Evolutionary conservation across 306 rosid species (phyloP), one percentile per base, ranked within the genome.

Genomic region (Canavalia ensiformis): DNA sequence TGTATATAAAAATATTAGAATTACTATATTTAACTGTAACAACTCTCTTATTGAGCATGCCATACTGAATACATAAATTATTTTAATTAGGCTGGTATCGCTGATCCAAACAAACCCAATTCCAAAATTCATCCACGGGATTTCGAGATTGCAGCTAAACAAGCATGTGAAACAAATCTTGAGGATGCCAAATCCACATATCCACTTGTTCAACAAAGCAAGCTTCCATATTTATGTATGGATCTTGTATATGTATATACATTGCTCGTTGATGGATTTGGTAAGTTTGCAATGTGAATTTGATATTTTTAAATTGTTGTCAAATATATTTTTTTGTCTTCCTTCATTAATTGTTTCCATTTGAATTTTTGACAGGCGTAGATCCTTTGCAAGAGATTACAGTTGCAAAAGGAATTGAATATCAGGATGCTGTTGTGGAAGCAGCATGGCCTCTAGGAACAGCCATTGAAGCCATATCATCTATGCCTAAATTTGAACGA

Each of bases 371-470:
- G 74, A 29, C 85, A 93, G 96, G 94, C 68, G 65, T 94, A 35
- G 84, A 91, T 79, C 97, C 92, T 1, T 82, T 74, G 89, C 89
- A 90, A 74, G 85, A 89, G 80, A 86, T 94, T 41, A 91, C 94
- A 13, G 75, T 88, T 88, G 91, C 89, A 81, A 68, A 75, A 55
- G 5, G 88, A 83, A 88, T 93, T 50, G 49, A 82, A 49, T 93
- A 93, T 52, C 56, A 76, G 3, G 88, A 85, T 18, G 78, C 89
- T 77, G 30, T 74, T 56, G 92, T 93, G 50, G 94, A 90, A 75
- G 89, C 92, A 5, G 90, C 93, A 33, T 91, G 97, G 97, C 91
- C 97, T 11, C 83, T 93, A 18, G 97, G 97, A 67, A 90, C 90
- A 50, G 97, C 97, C 60, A 91, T 91, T 8, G 97, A 93, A 83